These are phyloP conservation scores for Paecilomyces sp. DNA, from an alignment of 2,329 filamentous ascomycete genomes.

Conservation along the genomic window DNA sequence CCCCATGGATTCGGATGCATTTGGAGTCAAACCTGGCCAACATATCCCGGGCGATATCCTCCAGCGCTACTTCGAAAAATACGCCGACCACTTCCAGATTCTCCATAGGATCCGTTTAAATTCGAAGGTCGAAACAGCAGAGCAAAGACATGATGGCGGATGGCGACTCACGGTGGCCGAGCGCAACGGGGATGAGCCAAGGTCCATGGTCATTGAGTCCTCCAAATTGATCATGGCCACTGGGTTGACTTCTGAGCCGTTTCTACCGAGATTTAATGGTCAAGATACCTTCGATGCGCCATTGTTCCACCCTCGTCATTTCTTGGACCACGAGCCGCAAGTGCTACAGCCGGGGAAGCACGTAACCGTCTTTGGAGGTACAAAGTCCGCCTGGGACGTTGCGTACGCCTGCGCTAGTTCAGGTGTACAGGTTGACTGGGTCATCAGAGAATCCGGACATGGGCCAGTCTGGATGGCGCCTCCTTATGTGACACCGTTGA, in stretches of 20 bases:
- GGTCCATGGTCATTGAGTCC: conserved; percentile 15
- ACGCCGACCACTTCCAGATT: conserved; percentile 48
- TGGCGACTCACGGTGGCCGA: conserved; percentile 23
- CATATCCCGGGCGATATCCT: conserved; percentile 54
- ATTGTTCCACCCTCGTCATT: conserved; percentile 53
- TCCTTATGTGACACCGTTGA: conserved; percentile 59
- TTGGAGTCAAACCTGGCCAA: conserved; percentile 42
- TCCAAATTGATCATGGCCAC: conserved; percentile 55
- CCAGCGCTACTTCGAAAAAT: conserved; percentile 52
- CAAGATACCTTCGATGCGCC: conserved; percentile 44
- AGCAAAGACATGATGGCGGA: conserved; percentile 32
- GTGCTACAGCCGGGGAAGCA: conserved; percentile 24
- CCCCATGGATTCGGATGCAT: conserved; percentile 55
- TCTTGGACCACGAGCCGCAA: conserved; percentile 32
- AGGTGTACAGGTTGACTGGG: conserved; percentile 42
- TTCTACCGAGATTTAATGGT: conserved; percentile 46
- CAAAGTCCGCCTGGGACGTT: conserved; percentile 58
- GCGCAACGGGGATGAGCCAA: conserved; percentile 8
- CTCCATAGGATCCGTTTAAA: conserved; percentile 42
- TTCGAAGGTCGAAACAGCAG: conserved; percentile 44
- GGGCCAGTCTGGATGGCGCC: conserved; percentile 34
- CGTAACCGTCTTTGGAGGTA: conserved; percentile 49
- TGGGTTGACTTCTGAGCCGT: conserved; percentile 53
- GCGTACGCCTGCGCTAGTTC: conserved; percentile 51
- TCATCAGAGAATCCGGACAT: conserved; percentile 36